Evolutionary conservation across 108 stramenopile genomes (phyloP).

Genomic region (Cyclotella baltica): DNA sequence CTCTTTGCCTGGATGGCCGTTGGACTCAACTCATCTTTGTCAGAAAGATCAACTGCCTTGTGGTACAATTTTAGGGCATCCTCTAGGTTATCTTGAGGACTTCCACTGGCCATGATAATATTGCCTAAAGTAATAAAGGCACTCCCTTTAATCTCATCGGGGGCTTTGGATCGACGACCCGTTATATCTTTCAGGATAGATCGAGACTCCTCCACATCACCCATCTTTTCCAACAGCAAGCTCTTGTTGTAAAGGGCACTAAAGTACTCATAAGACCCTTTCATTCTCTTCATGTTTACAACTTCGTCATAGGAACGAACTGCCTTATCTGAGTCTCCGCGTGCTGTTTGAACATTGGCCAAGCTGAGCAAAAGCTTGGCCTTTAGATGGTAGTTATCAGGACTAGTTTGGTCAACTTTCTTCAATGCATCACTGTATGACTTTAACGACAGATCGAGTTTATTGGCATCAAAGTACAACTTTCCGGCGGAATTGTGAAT

Average conservation of each 20-base stretch:
- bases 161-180: constrained; percentile 14
- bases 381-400: constrained; percentile 6
- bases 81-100: background rate
- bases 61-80: constrained; percentile 32
- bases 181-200: constrained; percentile 32
- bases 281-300: constrained; percentile 9
- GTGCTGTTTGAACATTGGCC: constrained; percentile 36
- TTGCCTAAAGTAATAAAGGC: constrained; percentile 30
- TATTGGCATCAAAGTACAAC: constrained; percentile 39
- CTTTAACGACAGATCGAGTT: constrained; percentile 28
- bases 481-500: constrained; percentile 47
- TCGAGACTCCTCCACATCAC: constrained; percentile 35
- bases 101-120: constrained; percentile 21
- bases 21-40: constrained; percentile 22
- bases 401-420: constrained; percentile 9
- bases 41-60: constrained; percentile 26
- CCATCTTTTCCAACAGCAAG: constrained; percentile 26
- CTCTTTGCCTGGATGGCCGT: constrained; percentile 33
- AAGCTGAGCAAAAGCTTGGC: constrained; percentile 31
- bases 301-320: constrained; percentile 30
- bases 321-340: constrained; percentile 29
- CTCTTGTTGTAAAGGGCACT: constrained; percentile 46
- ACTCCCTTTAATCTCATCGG: constrained; percentile 40
- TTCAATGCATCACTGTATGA: constrained; percentile 39
- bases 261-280: constrained; percentile 31